Base-by-base conservation (phyloP, 164 flowering plant species). In the Vitis rupestris region DNA sequence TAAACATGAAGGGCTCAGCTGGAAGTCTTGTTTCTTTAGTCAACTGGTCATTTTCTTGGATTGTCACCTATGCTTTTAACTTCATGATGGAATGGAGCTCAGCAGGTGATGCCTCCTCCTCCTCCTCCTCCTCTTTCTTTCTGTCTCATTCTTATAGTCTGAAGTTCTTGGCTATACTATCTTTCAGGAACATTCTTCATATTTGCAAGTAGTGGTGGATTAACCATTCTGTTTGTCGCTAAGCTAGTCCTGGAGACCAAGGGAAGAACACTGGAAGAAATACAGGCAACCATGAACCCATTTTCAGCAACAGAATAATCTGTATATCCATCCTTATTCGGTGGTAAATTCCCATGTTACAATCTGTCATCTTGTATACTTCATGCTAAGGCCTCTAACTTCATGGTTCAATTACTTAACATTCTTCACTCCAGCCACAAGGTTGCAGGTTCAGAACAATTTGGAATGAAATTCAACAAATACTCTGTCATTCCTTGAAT, bases 171-270 rank as follows among this genome's bases (percentile, higher is more conserved):
- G 27, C 3, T 13, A n/a, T 3, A 9, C 15, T 23, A 12, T 29
- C 52, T 49, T 49, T 56, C 81, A 89, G 90, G 89, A 17, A 84
- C 87, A 3, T 90, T 85, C 75, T 85, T 87, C 76, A 74, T 86
- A 17, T 88, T 85, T 61, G 63, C 83, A 0, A 71, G 72, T 14
- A 59, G 84, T 10, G 67, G 84, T 58, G 85, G 82, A 8, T 65
- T 76, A 8, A 80, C 88, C 16, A 72, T 85, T 15, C 11, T 85
- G 16, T 89, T 90, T 50, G 80, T 83, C 11, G 78, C 79, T 16
- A 84, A 77, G 74, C 72, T 91, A 59, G 88, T 91, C 3, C 93
- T 92, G 1, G 97, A 91, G 69, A 89, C 97, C 6, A 91, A 84
- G 69, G 86, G 87, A 0, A 73, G 91, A 48, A 84, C 90, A 8